Conservation (phyloP, 1,284 basidiomycete species). For the Puccinia brachypodii region DNA sequence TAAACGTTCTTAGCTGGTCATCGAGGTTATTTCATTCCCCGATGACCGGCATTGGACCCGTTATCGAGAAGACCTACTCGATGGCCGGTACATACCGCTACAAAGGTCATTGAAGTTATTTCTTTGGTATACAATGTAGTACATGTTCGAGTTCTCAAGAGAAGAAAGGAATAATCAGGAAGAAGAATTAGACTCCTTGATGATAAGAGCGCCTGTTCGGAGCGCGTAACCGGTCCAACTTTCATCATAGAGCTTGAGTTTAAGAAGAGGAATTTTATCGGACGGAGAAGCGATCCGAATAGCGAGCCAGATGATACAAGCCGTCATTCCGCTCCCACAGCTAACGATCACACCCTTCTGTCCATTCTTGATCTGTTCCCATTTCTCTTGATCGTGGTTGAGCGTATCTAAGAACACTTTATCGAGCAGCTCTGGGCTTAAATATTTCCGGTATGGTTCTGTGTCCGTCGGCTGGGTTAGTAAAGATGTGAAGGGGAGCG, state of each 20-base stretch:
- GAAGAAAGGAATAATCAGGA: no score
- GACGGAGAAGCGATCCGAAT: conserved; percentile 67
- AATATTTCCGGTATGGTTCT: conserved; percentile 66
- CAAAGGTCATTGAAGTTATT: no score
- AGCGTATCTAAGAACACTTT: conserved; percentile 66
- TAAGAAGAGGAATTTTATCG: conserved; percentile 52
- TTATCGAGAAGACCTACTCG: no score
- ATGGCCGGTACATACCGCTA: no score
- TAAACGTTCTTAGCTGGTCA: no score
- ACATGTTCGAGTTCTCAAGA: no score
- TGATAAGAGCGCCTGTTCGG: conserved; percentile 1
- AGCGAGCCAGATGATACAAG: conserved; percentile 85
- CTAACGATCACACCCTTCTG: conserved; percentile 51
- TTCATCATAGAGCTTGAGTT: conserved; percentile 60
- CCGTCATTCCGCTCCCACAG: conserved; percentile 80
- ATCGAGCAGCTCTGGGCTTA: conserved; percentile 64
- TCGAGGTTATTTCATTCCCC: no score
- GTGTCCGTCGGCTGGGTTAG: conserved; percentile 60
- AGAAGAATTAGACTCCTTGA: neutral
- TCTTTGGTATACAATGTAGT: no score
- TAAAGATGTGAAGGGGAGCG: conserved; percentile 79
- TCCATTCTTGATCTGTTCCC: conserved; percentile 53
- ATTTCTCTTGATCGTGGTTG: conserved; percentile 58
- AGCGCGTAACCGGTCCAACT: conserved; percentile 50
- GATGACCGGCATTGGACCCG: no score